phyloP scores from a whole-genome alignment of 2,329 filamentous ascomycete species.

The Diplodia seriata region DNA sequence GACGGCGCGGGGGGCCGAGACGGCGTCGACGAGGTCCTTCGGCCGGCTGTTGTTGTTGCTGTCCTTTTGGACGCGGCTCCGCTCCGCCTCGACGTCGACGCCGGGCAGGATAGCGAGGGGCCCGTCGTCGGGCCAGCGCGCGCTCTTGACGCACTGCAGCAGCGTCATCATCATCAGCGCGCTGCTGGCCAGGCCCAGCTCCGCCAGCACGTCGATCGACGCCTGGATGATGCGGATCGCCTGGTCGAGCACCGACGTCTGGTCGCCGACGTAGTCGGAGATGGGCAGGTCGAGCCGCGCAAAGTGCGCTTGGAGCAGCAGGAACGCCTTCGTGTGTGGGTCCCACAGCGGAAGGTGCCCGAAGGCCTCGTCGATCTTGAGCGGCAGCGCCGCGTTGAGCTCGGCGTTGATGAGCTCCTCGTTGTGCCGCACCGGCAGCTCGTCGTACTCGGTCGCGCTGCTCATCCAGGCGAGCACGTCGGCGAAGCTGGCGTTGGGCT shows the following conservation, averaged over 20 bases:
- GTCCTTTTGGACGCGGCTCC: conserved; percentile 49
- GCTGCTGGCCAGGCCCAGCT: conserved; percentile 81
- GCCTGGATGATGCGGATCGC: conserved; percentile 97
- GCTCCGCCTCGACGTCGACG: conserved; percentile 59
- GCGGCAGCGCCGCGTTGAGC: conserved; percentile 80
- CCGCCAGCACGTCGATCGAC: conserved; percentile 89
- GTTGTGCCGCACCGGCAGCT: conserved; percentile 96
- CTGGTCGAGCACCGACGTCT: conserved; percentile 87
- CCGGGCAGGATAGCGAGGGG: conserved; percentile 81
- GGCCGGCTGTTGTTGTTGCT: conserved; percentile 37
- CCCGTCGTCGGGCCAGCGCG: conserved; percentile 85
- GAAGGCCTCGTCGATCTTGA: conserved; percentile 59
- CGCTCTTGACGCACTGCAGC: conserved; percentile 90
- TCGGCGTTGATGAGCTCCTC: conserved; percentile 97
- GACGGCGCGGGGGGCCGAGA: conserved; percentile 35
- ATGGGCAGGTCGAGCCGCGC: conserved; percentile 91
- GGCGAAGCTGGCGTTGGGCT: conserved; percentile 75
- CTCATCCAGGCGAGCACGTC: conserved; percentile 93
- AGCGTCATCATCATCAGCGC: conserved; percentile 82
- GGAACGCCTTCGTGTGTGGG: conserved; percentile 94
- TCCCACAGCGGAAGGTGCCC: conserved; percentile 90
- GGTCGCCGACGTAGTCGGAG: conserved; percentile 95
- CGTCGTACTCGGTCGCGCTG: conserved; percentile 92
- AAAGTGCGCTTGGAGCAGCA: conserved; percentile 94
- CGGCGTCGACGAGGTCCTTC: conserved; percentile 50